Evolutionary conservation across 805 yeast species (phyloP), one percentile per base, ranked within the genome.

Genomic region (Ogataea paraovalis): DNA sequence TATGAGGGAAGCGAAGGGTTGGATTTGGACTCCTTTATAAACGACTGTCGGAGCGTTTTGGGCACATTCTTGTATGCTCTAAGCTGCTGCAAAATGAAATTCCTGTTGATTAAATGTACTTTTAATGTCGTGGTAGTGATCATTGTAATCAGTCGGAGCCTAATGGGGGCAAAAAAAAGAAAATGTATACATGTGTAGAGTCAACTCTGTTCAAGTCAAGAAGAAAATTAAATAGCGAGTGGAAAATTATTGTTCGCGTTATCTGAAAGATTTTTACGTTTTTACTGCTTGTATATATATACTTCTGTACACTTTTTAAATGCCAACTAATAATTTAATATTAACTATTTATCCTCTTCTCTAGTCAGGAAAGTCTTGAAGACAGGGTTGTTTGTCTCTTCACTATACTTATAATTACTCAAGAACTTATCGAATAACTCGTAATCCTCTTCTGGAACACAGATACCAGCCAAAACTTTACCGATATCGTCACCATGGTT

Each of bases 401-500:
- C 96, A 16, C 68, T 71, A 65, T 78, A 87, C 38, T 78, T 76
- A 69, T 91, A 94, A 38, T 78, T 76, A 30, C 77, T 71, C 65
- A 94, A 73, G 65, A 89, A 88, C 21, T 70, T 68, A 55, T 83
- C 80, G 63, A 92, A 83, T 19, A 80, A 83, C 23, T 67, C 76
- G 45, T 78, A 76, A 45, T 82, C 86, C 27, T 80, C 75, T 37
- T 79, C 78, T 2, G 98, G 97, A 22, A 91, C 89, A 43, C 83
- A 82, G 48, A 95, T 77, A 37, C 96, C 99, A 39, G 96, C 92
- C 51, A 94, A 74, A 1, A 94, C 88, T 66, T 89, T 89, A 41
- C 96, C 98, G 41, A 94, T 78, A 63, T 94, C 99, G 44, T 92
- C 83, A 36, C 99, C 99, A 58, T 90, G 96, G 70, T 94, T 90